Evolutionary conservation across 202 grass and related monocot genomes (phyloP).

Genomic region (Musa balbisiana): DNA sequence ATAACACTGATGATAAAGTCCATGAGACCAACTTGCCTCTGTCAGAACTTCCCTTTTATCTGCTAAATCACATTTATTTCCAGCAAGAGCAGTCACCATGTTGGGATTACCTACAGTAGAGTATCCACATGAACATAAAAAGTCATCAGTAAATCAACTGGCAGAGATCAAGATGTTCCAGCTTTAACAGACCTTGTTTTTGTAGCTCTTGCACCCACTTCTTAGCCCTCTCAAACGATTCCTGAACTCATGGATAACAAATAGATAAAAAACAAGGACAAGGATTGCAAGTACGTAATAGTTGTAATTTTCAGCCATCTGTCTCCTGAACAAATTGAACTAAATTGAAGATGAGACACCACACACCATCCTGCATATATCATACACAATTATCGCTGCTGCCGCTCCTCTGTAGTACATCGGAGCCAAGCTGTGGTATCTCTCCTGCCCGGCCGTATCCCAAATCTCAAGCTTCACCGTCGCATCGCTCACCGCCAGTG

Average conservation of each 20-base stretch:
- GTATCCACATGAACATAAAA: not conserved
- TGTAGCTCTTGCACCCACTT: conserved; percentile 20
- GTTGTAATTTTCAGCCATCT: too few relatives aligned
- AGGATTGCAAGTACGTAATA: not conserved
- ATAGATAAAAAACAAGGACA: not conserved
- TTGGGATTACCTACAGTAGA: conserved; percentile 14
- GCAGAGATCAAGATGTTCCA: not conserved
- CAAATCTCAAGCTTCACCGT: conserved; percentile 26
- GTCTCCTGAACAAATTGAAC: too few relatives aligned
- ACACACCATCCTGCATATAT: conserved; percentile 21
- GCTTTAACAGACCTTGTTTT: conserved; percentile 8
- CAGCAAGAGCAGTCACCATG: conserved; percentile 20
- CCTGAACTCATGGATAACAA: not conserved
- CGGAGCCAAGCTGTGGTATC: conserved; percentile 22
- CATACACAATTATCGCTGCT: conserved; percentile 22
- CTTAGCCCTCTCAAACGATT: conserved; percentile 24
- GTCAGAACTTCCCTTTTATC: conserved; percentile 13
- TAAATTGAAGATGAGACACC: not conserved
- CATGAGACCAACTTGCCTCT: not conserved
- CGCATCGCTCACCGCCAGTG: conserved; percentile 16
- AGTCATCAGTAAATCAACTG: not conserved
- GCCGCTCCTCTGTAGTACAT: conserved; percentile 28
- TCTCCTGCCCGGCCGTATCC: conserved; percentile 28
- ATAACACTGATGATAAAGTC: not conserved
- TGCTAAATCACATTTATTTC: conserved; percentile 25